Evolutionary conservation across 305 asterid genomes (phyloP), one percentile per base, ranked within the genome.

Genomic region (Stenogyne calaminthoides): DNA sequence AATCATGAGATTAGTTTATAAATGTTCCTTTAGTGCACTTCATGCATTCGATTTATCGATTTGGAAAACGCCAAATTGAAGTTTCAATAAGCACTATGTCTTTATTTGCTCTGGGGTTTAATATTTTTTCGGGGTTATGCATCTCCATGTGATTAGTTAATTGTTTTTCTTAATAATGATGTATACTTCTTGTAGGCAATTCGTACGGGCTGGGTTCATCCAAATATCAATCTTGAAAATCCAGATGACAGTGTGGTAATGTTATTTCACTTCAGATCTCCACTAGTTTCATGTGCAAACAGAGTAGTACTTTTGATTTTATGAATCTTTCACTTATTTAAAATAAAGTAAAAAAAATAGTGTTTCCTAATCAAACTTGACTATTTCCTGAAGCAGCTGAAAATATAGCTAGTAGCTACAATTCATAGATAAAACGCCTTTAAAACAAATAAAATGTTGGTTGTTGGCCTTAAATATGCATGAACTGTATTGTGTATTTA

Each of bases 201-300:
- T 47, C 69, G 87, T 70, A 82, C 84, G 6, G 90, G 90, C 77
- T 86, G 90, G 90, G 80, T 86, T 75, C 90, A 86, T 83, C 90
- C 90, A 60, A 86, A 86, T 80, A 78, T 83, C 80, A 86, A 86
- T 69, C 90, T 86, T 83, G 90, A 86, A 70, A 81, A 82, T 74
- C 90, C 90, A 64, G 90, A 86, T 52, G 85, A 76, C 58, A 83
- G 77, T 14, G 87, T 86, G 90, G 90, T 86, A 86, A 63, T 70
- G 83, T 47, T 40, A 25, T 77, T 37, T 64, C 12, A 6, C 69
- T 58, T 64, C 27, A 8, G 9, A 62, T 55, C 54, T 51, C 65
- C 77, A 72, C 44, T 58, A 63, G 59, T 27, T 74, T 72, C 67
- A 56, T 37, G n/a, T 9, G 46, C 73, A 52, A 49, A 62, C 18